phyloP scores from a whole-genome alignment of 345 rosid species.

The Sapria himalayana region DNA sequence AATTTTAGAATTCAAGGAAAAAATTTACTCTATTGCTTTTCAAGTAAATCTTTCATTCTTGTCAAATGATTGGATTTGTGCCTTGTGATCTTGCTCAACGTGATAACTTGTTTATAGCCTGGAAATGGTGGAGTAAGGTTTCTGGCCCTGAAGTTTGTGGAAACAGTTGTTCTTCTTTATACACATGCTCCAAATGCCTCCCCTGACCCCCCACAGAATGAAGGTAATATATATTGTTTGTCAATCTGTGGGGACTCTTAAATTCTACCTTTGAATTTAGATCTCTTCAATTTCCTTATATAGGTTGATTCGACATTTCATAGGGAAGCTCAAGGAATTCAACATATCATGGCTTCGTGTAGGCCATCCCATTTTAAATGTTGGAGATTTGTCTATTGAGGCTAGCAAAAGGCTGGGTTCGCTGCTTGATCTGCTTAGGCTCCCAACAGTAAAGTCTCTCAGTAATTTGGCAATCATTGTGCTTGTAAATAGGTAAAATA shows the following conservation, averaged over 20 bases:
- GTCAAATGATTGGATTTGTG: constrained; percentile 6
- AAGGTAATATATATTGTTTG: constrained; percentile 26
- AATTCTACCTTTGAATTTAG: constrained; percentile 2
- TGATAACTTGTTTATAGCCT: constrained; percentile 23
- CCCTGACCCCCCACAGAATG: constrained; percentile 30
- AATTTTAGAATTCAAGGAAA: constrained; percentile 73
- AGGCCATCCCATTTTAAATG: constrained; percentile 66
- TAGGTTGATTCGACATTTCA: constrained; percentile 10
- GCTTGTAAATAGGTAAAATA: constrained; percentile 64
- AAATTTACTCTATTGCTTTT: constrained; percentile 52
- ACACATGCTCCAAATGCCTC: constrained; percentile 65
- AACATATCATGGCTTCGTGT: constrained; percentile 72
- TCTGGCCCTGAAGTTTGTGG: constrained; percentile 69
- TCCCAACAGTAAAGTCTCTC: constrained; percentile 58
- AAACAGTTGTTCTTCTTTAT: constrained; percentile 70
- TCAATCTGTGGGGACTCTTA: background rate
- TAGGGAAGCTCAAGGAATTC: constrained; percentile 40
- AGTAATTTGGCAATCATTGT: constrained; percentile 43
- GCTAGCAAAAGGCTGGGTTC: constrained; percentile 60
- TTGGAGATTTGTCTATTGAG: constrained; percentile 79
- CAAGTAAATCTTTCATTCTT: constrained; percentile 25
- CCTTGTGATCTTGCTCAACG: constrained; percentile 14
- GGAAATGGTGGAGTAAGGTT: constrained; percentile 65
- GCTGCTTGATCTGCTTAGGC: constrained; percentile 89
- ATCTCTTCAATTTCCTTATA: constrained; percentile 10